Base-by-base conservation (phyloP, 2,329 filamentous ascomycete species). In the Metarhizium humberi region DNA sequence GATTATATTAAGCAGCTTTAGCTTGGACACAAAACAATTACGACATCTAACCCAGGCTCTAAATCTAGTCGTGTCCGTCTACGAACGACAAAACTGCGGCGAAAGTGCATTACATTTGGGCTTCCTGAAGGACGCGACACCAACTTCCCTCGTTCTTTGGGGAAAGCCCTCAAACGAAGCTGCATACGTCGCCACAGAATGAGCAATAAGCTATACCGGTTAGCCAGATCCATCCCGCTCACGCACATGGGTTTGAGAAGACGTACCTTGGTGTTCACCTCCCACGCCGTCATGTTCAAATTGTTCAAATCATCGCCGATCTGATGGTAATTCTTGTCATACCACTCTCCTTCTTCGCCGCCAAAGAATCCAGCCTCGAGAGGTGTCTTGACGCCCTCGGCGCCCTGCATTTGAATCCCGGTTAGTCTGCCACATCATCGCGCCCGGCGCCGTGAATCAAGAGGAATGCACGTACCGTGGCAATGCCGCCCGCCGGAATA, bases 401-500 rank as follows among this genome's bases (percentile, higher is more conserved):
- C 88, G 43, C 88, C 88, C 38, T 40, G 13, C 2, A 40, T 11
- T 16, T 5, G 13, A 16, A 5, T 40, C 32, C 32, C 10, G 32
- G 14, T 40, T 40, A 40, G 38, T 40, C 8, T 40, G 32, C 10
- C 7, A 8, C 32, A 11, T 34, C 32, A 34, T 11, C 32, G 10
- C 7, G 32, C 32, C 32, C 10, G 32, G 32, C 32, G 25, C 34
- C 13, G 34, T 10, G 34, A 36, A 8, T 36, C 34, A 40, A 14
- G 38, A n/a, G 38, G 13, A 40, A 16, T 40, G 38, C 7, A 40
- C 38, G 4, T 40, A 40, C 38, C 2, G 88, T 90, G 54, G 87
- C 87, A 58, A 92, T 82, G 34, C 88, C 88, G 29, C 88, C 87
- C 1, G 82, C 82, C 0, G 88, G 86, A 46, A 92, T 90, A 3